These are phyloP conservation scores for Primulina huaijiensis DNA, from an alignment of 257 asterid species.

Conservation along the genomic window DNA sequence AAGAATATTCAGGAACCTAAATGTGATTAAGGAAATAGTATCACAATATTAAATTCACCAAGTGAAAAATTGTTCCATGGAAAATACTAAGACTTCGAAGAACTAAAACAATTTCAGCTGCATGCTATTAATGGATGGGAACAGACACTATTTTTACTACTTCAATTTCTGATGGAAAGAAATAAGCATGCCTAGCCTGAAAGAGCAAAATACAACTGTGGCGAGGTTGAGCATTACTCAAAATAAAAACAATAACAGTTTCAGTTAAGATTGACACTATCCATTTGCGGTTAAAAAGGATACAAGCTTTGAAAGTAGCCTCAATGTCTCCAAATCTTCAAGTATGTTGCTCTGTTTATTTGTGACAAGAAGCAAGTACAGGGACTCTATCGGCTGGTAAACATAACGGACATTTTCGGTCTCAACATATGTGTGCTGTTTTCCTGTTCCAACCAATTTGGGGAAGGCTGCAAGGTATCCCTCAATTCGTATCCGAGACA, in stretches of 20 bases:
- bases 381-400: conserved; percentile 84
- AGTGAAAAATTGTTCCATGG: neutral
- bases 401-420: conserved; percentile 94
- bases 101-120: conserved; percentile 7
- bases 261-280: neutral
- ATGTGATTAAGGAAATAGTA: conserved; percentile 43
- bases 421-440: conserved; percentile 88
- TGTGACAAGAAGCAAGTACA: conserved; percentile 88
- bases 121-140: neutral
- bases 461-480: conserved; percentile 97
- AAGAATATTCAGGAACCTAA: conserved; percentile 91
- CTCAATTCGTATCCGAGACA: conserved; percentile 94
- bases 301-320: conserved; percentile 90
- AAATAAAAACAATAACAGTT: conserved; percentile 1
- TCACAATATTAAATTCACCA: neutral
- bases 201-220: neutral
- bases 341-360: conserved; percentile 94
- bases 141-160: neutral
- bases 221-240: neutral
- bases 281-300: conserved; percentile 39
- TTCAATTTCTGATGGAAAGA: neutral
- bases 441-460: conserved; percentile 86
- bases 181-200: neutral
- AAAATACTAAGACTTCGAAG: neutral
- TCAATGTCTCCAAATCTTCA: conserved; percentile 85